A percentile compares a stretch with the other conserved stretches of the same genome.
phyloP scores from a whole-genome alignment of 2,329 filamentous ascomycete species.

The Curvularia verruculosa region DNA sequence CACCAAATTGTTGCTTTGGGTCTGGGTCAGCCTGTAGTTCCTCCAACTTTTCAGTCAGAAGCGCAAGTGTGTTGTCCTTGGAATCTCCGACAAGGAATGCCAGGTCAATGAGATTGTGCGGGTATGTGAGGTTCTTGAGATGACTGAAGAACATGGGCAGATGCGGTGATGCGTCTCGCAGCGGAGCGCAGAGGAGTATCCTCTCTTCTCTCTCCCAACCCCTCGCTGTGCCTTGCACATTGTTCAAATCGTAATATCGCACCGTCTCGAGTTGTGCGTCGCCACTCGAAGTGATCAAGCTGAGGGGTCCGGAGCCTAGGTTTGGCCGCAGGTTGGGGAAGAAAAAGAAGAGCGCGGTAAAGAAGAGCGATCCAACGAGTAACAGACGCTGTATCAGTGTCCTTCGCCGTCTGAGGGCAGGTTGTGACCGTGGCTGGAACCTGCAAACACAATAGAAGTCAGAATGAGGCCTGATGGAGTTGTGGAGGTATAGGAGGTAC shows the following conservation, averaged over 20 bases:
- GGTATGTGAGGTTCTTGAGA: constrained; percentile 93
- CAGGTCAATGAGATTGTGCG: constrained; percentile 93
- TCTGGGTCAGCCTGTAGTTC: constrained; percentile 81
- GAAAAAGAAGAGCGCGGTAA: constrained; percentile 71
- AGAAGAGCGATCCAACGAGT: constrained; percentile 59
- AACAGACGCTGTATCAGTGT: constrained; percentile 74
- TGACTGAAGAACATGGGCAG: constrained; percentile 99
- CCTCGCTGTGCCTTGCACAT: constrained; percentile 86
- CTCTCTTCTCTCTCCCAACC: constrained; percentile 97
- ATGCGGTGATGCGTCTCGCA: constrained; percentile 91
- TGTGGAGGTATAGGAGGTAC: constrained; percentile 24
- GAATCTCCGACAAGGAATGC: constrained; percentile 98
- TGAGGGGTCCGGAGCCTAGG: constrained; percentile 68
- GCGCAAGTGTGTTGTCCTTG: constrained; percentile 83
- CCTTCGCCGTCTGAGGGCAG: constrained; percentile 73
- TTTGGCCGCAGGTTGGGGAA: constrained; percentile 74
- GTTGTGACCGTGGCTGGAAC: constrained; percentile 83
- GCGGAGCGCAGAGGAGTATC: constrained; percentile 90
- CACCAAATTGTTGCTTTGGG: constrained; percentile 82
- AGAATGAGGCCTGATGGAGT: constrained; percentile 35
- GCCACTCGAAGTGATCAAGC: constrained; percentile 69
- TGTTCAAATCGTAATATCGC: constrained; percentile 93
- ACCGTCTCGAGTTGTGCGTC: constrained; percentile 89
- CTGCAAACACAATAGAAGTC: constrained; percentile 55
- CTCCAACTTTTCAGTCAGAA: constrained; percentile 76